Base-by-base conservation (phyloP, 73 alveolate genomes). In the Diophrys appendiculata region DNA sequence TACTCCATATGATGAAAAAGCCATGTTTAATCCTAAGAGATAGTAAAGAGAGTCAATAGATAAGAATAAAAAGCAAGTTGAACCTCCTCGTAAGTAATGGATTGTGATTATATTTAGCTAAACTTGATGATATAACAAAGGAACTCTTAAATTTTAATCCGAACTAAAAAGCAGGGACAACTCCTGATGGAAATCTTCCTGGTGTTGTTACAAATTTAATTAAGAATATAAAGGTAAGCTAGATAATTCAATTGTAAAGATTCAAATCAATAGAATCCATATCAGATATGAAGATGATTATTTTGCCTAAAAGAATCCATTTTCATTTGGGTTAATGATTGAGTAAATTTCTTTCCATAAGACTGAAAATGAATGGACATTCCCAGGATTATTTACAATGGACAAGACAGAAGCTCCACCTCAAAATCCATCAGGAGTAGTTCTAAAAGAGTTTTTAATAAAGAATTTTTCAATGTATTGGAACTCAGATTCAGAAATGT, bases 401-500 rank as follows among this genome's bases (percentile, higher is more conserved):
- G 56, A 24, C 22, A 76, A 29, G 68, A 80, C 18, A 52, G 60
- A 34, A 65, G n/a, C n/a, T n/a, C n/a, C n/a, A n/a, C n/a, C n/a
- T n/a, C n/a, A n/a, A n/a, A n/a, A n/a, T n/a, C n/a, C n/a, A n/a
- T n/a, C n/a, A n/a, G n/a, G 35, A 24, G 72, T 81, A 3, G 54
- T 77, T 2, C 43, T 27, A 33, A 86, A 86, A 75, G 86, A 72
- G 65, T 70, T 79, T 65, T 34, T 43, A 3, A 30, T 80, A 0
- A 75, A 54, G 33, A 80, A 86, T 72, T 5, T 78, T 22, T 65
- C 77, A 52, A 64, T 80, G 30, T 86, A 86, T 29, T 86, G 93
- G 93, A 86, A 86, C 82, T 86, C 93, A 31, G 73, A 79, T 86
- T 78, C 88, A 72, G 93, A 85, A 52, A 86, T 82, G 82, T 86